Conservation (phyloP, 441 rosid genomes). For the Erysimum pusillum region DNA sequence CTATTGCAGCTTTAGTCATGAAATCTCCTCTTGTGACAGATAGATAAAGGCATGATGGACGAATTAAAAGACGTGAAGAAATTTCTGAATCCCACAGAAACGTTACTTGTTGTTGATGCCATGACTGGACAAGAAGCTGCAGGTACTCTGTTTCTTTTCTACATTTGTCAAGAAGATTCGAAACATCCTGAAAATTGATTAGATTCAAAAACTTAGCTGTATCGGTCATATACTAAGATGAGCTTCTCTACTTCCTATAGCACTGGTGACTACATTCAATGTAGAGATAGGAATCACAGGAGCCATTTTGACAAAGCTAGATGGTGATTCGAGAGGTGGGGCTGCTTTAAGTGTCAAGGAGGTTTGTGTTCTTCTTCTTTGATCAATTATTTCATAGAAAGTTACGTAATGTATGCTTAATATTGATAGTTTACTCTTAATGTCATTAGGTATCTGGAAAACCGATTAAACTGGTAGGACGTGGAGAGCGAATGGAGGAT, state of each 20-base stretch:
- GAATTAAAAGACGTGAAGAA: conserved; percentile 95
- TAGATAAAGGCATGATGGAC: conserved; percentile 97
- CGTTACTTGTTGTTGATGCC: conserved; percentile 96
- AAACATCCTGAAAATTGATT: background rate
- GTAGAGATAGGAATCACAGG: conserved; percentile 98
- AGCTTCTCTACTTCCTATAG: conserved; percentile 50
- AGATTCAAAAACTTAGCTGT: background rate
- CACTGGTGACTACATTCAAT: conserved; percentile 91
- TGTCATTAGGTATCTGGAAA: conserved; percentile 86
- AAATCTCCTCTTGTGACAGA: conserved; percentile 55
- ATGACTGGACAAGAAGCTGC: conserved; percentile 99
- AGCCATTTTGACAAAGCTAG: conserved; percentile 97
- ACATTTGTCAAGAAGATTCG: background rate
- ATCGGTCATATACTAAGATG: background rate
- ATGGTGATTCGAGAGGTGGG: conserved; percentile 99
- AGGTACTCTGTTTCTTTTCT: conserved; percentile 55
- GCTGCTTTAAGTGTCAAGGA: conserved; percentile 99
- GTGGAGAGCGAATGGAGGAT: conserved; percentile 98
- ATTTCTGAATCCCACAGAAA: conserved; percentile 89
- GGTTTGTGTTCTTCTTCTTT: conserved; percentile 55
- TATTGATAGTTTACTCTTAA: conserved; percentile 33
- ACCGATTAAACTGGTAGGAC: conserved; percentile 96
- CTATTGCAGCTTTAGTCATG: conserved; percentile 33
- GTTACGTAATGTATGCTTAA: background rate
- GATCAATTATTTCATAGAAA: background rate